Percentiles rank a stretch among this genome's conserved stretches.
Conservation (phyloP, 192 early-diverging fungal genomes). For the Dissophora globulifera region DNA sequence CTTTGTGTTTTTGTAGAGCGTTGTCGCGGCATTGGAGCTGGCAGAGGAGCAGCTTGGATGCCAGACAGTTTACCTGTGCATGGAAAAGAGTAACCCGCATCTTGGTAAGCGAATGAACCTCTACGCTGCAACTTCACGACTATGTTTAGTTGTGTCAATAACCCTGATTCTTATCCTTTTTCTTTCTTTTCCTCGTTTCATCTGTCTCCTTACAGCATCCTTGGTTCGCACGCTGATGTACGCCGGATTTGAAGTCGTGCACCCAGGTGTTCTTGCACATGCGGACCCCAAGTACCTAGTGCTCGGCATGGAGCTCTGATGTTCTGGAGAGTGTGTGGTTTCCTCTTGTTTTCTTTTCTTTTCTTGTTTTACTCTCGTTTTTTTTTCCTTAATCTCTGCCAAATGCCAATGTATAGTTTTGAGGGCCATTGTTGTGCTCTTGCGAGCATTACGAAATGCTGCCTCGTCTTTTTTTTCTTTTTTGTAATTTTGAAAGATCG, state of each 20-base stretch:
- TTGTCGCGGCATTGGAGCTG: slow-evolving; percentile 50
- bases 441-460: no score
- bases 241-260: slow-evolving; percentile 70
- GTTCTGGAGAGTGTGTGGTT: not conserved
- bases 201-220: slow-evolving; percentile 30
- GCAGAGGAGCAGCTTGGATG: slow-evolving; percentile 50
- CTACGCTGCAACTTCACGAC: not conserved
- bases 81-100: slow-evolving; percentile 42
- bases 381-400: no score
- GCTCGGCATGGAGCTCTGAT: slow-evolving; percentile 42
- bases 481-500: no score
- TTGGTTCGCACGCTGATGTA: slow-evolving; percentile 71
- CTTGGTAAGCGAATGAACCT: slow-evolving; percentile 23
- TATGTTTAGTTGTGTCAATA: not conserved
- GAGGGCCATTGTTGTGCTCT: no score
- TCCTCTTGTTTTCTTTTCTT: not conserved
- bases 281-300: slow-evolving; percentile 48
- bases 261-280: slow-evolving; percentile 45
- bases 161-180: slow-evolving; percentile 1
- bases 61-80: slow-evolving; percentile 30
- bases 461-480: not conserved
- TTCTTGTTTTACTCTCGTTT: slow-evolving; percentile 1
- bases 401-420: no score
- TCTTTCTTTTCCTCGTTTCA: not conserved
- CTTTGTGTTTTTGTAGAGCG: slow-evolving; percentile 39